Conservation (phyloP, 108 stramenopile genomes). For the Pseudonitzschia delicatissima region DNA sequence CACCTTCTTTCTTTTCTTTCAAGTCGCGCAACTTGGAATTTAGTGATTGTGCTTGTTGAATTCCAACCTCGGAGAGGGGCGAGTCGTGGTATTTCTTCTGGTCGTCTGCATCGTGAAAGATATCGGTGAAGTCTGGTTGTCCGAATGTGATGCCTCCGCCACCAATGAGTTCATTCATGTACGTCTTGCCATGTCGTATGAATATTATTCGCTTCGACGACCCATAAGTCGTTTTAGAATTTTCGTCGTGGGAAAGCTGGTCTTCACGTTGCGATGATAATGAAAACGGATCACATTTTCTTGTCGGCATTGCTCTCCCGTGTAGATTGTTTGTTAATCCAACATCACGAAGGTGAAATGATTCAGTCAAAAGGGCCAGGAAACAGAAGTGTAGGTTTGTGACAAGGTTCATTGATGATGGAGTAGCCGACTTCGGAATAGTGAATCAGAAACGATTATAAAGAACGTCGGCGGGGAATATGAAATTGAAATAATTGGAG, state of each 20-base stretch:
- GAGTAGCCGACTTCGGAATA: too few relatives aligned
- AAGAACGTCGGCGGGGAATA: too few relatives aligned
- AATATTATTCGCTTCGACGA: constrained; percentile 30
- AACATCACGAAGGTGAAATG: too few relatives aligned
- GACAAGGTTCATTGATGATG: too few relatives aligned
- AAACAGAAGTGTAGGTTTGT: too few relatives aligned
- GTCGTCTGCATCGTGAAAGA: constrained; percentile 27
- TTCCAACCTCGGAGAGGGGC: constrained; percentile 34
- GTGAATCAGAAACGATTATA: too few relatives aligned
- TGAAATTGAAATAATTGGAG: too few relatives aligned
- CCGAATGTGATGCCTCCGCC: constrained; percentile 44
- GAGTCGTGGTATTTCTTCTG: constrained; percentile 38
- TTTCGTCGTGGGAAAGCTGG: not conserved
- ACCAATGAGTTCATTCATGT: constrained; percentile 61
- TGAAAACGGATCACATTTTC: not conserved
- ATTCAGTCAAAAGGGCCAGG: too few relatives aligned
- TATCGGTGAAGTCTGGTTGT: constrained; percentile 47
- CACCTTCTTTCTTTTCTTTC: not conserved
- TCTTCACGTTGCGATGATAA: not conserved
- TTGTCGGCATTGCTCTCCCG: not conserved
- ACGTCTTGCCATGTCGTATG: constrained; percentile 57
- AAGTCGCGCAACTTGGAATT: not conserved
- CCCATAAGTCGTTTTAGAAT: not conserved
- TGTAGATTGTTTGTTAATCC: too few relatives aligned
- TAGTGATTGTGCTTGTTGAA: constrained; percentile 33